These are phyloP conservation scores for Lentinus brumalis DNA, from an alignment of 768 basidiomycete species.

Conservation along the genomic window DNA sequence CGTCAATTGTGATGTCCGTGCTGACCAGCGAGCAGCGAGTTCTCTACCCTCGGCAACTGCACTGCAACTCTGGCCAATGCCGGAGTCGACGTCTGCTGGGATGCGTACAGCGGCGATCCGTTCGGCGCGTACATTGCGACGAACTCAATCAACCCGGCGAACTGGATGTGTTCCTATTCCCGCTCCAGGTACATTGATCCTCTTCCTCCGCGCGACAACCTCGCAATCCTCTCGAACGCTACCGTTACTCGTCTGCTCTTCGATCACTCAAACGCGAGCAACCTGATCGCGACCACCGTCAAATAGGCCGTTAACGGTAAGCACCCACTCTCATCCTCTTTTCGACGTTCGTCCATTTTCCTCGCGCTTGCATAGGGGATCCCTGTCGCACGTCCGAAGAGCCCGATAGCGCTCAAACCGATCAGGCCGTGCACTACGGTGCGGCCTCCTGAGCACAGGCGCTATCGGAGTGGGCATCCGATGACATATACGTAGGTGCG, in stretches of 20 bases:
- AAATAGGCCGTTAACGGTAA: constrained; percentile 41
- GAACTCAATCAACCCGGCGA: constrained; percentile 60
- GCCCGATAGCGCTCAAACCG: too few relatives aligned
- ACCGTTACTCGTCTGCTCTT: constrained; percentile 61
- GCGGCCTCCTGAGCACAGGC: too few relatives aligned
- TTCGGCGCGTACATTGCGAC: constrained; percentile 58
- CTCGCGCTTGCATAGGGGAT: too few relatives aligned
- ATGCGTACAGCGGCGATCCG: constrained; percentile 50
- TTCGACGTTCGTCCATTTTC: too few relatives aligned
- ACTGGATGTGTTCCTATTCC: constrained; percentile 67
- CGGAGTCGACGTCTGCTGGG: constrained; percentile 43
- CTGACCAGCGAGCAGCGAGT: constrained; percentile 39
- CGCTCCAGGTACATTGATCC: constrained; percentile 67
- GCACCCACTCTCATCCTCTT: too few relatives aligned
- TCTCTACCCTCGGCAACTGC: constrained; percentile 58
- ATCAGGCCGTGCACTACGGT: too few relatives aligned
- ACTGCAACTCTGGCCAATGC: constrained; percentile 46
- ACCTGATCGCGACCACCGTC: constrained; percentile 46
- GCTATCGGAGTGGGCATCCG: too few relatives aligned
- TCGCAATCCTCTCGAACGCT: constrained; percentile 60
- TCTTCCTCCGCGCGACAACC: constrained; percentile 60
- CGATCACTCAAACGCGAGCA: constrained; percentile 30
- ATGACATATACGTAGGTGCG: too few relatives aligned
- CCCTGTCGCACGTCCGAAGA: too few relatives aligned
- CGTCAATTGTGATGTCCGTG: constrained; percentile 19